phyloP scores from a whole-genome alignment of 1,139 yeast genomes.

The Wickerhamomyces sp. region DNA sequence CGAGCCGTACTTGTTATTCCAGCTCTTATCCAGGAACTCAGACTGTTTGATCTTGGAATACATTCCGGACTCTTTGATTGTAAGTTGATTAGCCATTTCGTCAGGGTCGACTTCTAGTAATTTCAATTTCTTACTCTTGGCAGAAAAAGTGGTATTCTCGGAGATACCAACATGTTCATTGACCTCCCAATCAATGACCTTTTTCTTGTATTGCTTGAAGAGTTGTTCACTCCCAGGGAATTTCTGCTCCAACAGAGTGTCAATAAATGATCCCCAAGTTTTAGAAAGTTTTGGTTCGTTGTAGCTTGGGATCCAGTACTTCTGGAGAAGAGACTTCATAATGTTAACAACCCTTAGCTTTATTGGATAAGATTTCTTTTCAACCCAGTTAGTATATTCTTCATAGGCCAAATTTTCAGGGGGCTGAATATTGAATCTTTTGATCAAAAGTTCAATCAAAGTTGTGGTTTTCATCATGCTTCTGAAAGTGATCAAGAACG shows the following conservation, averaged over 20 bases:
- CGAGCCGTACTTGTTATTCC: slow-evolving; percentile 67
- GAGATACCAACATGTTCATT: neutral
- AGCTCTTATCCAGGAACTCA: slow-evolving; percentile 76
- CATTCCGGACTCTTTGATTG: slow-evolving; percentile 68
- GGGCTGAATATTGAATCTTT: slow-evolving; percentile 68
- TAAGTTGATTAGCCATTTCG: slow-evolving; percentile 80
- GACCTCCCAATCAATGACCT: slow-evolving; percentile 9
- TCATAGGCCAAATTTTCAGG: slow-evolving; percentile 86
- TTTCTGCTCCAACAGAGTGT: slow-evolving; percentile 40
- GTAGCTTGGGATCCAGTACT: slow-evolving; percentile 72
- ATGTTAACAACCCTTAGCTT: slow-evolving; percentile 66
- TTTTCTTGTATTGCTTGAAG: slow-evolving; percentile 25
- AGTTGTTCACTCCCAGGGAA: slow-evolving; percentile 38
- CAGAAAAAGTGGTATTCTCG: slow-evolving; percentile 4
- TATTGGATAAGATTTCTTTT: slow-evolving; percentile 61
- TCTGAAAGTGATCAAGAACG: slow-evolving; percentile 70
- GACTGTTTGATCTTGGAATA: slow-evolving; percentile 65
- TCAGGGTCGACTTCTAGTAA: slow-evolving; percentile 67
- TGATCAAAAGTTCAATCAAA: slow-evolving; percentile 55
- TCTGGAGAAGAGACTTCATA: slow-evolving; percentile 66
- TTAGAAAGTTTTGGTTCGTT: slow-evolving; percentile 46
- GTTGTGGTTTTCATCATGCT: slow-evolving; percentile 70
- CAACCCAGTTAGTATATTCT: slow-evolving; percentile 78
- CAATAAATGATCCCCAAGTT: slow-evolving; percentile 55
- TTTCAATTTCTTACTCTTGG: slow-evolving; percentile 35